Evolutionary conservation across 305 asterid genomes (phyloP), one percentile per base, ranked within the genome.

Genomic region (Stenogyne calaminthoides): DNA sequence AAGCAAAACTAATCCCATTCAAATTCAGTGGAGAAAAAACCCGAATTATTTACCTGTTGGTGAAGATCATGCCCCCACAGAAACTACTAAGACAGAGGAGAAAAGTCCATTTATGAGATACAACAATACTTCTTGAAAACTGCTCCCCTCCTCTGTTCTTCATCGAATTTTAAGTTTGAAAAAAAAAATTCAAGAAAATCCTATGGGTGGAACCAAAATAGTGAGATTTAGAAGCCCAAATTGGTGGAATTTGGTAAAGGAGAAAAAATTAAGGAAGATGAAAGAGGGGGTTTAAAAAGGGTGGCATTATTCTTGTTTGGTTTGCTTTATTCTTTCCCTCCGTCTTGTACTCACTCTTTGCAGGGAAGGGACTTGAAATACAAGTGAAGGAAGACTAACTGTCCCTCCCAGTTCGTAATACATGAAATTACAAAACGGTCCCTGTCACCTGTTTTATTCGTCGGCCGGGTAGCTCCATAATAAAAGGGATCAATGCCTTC

Each of bases 331-430:
- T 75, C 84, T 71, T 82, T 86, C 80, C 87, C 85, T 68, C 82
- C 70, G 20, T 51, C 49, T 32, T n/a, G n/a, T n/a, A n/a, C n/a
- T n/a, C 67, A n/a, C n/a, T n/a, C 98, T 92, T 92, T 85, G 96
- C 96, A 90, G 98, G 91, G 85, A 92, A 92, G 98, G 91, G 82
- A 90, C 96, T 88, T 87, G 83, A 57, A 84, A 77, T 77, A 80
- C 71, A 90, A 88, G 96, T 82, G 95, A 88, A 93, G 77, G 84
- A 62, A 85, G 76, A 52, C 77, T 58, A 86, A 82, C 88, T 76
- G 90, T 74, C 81, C 75, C 64, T 32, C 81, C 76, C 64, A 60
- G 47, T n/a, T n/a, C n/a, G n/a, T n/a, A n/a, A n/a, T n/a, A n/a
- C n/a, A n/a, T n/a, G n/a, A n/a, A n/a, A n/a, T n/a, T 86, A 85